A percentile compares a stretch with the other conserved stretches of the same genome.
Evolutionary conservation across 2,329 filamentous ascomycete species (phyloP).

Genomic region (Chrysoporthe puriensis): DNA sequence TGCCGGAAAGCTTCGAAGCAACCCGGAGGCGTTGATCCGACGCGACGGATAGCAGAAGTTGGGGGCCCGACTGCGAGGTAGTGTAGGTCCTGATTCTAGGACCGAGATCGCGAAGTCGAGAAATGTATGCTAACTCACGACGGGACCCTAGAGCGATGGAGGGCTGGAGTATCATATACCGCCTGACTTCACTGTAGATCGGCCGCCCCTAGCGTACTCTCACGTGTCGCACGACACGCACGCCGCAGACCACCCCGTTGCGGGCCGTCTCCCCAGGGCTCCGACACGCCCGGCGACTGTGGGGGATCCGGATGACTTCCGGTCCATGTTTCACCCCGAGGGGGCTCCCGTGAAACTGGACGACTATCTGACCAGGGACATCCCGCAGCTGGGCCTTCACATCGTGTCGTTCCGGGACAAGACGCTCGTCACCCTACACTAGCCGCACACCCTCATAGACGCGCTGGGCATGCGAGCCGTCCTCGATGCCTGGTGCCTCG

Average conservation of each 20-base stretch:
- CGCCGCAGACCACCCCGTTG: slow-evolving; percentile 41
- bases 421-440: slow-evolving; percentile 45
- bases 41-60: slow-evolving; percentile 35
- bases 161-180: slow-evolving; percentile 49
- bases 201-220: slow-evolving; percentile 42
- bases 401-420: slow-evolving; percentile 47
- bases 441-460: slow-evolving; percentile 47
- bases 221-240: slow-evolving; percentile 36
- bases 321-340: slow-evolving; percentile 29
- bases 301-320: slow-evolving; percentile 33
- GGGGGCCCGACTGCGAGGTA: slow-evolving; percentile 33
- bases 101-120: no score
- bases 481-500: slow-evolving; percentile 43
- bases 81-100: slow-evolving; percentile 29
- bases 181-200: slow-evolving; percentile 37
- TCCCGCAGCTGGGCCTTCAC: slow-evolving; percentile 46
- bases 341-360: slow-evolving; percentile 35
- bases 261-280: slow-evolving; percentile 36
- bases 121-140: no score
- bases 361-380: slow-evolving; percentile 44
- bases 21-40: slow-evolving; percentile 23
- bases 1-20: slow-evolving; percentile 28
- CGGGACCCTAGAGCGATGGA: slow-evolving; percentile 25
- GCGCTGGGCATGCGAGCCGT: slow-evolving; percentile 43
- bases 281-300: slow-evolving; percentile 34